Conservation (phyloP, 2,329 filamentous ascomycete species). For the Apiospora koreana region DNA sequence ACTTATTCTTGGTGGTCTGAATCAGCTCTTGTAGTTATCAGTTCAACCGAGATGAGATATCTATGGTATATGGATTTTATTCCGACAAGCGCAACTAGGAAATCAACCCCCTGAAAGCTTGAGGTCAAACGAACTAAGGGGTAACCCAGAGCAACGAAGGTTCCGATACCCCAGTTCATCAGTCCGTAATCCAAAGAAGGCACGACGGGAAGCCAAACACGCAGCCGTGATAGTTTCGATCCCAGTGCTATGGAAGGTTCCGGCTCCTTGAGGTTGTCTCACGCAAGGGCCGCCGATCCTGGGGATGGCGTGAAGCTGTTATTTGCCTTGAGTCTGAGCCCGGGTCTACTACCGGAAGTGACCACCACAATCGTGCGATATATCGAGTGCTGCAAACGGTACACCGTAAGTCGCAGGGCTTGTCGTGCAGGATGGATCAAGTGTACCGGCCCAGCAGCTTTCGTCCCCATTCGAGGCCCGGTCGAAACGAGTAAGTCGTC, state of each 20-base stretch:
- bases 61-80: not conserved
- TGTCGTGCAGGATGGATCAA: too few relatives aligned
- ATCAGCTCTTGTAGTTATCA: too few relatives aligned
- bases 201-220: not conserved
- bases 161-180: not conserved
- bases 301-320: too few relatives aligned
- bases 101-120: not conserved
- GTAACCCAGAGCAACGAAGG: not conserved
- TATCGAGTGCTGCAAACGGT: too few relatives aligned
- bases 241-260: not conserved
- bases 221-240: not conserved
- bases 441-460: too few relatives aligned
- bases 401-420: too few relatives aligned
- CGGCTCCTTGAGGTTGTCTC: not conserved
- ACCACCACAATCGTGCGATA: not conserved
- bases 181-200: not conserved
- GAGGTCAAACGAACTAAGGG: not conserved
- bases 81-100: not conserved
- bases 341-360: not conserved
- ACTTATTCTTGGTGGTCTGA: too few relatives aligned
- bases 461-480: too few relatives aligned
- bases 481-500: too few relatives aligned
- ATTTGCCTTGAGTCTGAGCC: not conserved
- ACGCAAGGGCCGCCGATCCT: too few relatives aligned
- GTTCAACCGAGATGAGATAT: too few relatives aligned